Percentiles rank a stretch among this genome's conserved stretches.
Evolutionary conservation across 768 basidiomycete genomes (phyloP).

Genomic region (Macrolepiota albuminosa): DNA sequence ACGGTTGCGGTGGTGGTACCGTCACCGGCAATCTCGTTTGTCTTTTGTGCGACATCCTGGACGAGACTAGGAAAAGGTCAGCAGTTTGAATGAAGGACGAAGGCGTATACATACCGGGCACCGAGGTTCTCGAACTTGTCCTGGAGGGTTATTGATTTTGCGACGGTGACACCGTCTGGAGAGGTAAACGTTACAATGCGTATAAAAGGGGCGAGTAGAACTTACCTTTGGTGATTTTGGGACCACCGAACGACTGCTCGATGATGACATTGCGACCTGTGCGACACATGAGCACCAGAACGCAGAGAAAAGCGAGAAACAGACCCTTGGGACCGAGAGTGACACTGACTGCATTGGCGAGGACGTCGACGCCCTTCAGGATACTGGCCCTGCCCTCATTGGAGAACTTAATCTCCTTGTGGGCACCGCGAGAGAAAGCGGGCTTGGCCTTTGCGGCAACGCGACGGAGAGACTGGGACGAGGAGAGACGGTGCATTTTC

Average conservation of each 20-base stretch:
- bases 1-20: constrained; percentile 98
- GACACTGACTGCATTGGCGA: constrained; percentile 95
- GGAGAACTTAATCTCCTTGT: constrained; percentile 97
- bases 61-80: constrained; percentile 54
- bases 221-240: constrained; percentile 94
- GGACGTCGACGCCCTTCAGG: constrained; percentile 92
- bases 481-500: constrained; percentile 71
- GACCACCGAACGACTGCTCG: constrained; percentile 85
- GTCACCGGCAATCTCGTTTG: constrained; percentile 95
- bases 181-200: constrained; percentile 5
- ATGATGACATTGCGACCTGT: constrained; percentile 97
- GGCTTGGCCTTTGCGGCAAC: constrained; percentile 57
- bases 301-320: constrained; percentile 11
- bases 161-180: constrained; percentile 94
- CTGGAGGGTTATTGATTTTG: constrained; percentile 89
- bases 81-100: not conserved
- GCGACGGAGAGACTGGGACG: constrained; percentile 65
- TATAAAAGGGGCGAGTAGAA: constrained; percentile 7
- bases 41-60: constrained; percentile 94
- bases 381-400: constrained; percentile 93
- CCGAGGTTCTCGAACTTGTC: constrained; percentile 99
- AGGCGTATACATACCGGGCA: constrained; percentile 63
- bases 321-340: constrained; percentile 94
- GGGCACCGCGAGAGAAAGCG: constrained; percentile 60
- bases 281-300: constrained; percentile 8